Conservation (phyloP, 306 rosid species). For the Prunus salicina region DNA sequence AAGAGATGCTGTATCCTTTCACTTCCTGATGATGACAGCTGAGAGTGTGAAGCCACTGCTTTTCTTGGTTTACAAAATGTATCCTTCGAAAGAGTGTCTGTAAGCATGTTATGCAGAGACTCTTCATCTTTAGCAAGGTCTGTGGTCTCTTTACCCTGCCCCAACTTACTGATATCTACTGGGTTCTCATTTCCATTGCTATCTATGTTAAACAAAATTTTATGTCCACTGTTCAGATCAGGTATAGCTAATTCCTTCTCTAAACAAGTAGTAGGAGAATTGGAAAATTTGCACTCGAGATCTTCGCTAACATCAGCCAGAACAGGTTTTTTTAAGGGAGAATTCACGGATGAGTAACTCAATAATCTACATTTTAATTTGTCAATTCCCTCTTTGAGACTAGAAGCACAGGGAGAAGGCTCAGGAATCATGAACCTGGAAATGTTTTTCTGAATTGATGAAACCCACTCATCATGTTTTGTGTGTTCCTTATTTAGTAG, state of each 20-base stretch:
- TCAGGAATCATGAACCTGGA: conserved; percentile 42
- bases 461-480: conserved; percentile 24
- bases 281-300: conserved; percentile 28
- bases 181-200: conserved; percentile 30
- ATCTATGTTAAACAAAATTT: conserved; percentile 31
- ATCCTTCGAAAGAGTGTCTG: conserved; percentile 18
- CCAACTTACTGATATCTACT: conserved; percentile 25
- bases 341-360: conserved; percentile 46
- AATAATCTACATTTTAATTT: conserved; percentile 52
- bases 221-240: conserved; percentile 29
- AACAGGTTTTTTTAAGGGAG: conserved; percentile 30
- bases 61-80: conserved; percentile 22
- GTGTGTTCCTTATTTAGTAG: conserved; percentile 23
- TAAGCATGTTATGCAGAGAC: conserved; percentile 17
- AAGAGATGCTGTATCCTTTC: conserved; percentile 28
- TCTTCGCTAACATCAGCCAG: conserved; percentile 24
- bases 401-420: conserved; percentile 49
- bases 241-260: conserved; percentile 35
- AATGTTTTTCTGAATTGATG: conserved; percentile 49
- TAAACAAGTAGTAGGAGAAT: conserved; percentile 37
- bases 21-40: conserved; percentile 27
- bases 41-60: conserved; percentile 30
- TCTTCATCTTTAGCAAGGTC: conserved; percentile 30
- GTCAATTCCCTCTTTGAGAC: conserved; percentile 55
- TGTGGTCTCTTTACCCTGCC: conserved; percentile 32